These are phyloP conservation scores for Solanum okadae DNA, from an alignment of 257 asterid genomes.

Conservation along the genomic window DNA sequence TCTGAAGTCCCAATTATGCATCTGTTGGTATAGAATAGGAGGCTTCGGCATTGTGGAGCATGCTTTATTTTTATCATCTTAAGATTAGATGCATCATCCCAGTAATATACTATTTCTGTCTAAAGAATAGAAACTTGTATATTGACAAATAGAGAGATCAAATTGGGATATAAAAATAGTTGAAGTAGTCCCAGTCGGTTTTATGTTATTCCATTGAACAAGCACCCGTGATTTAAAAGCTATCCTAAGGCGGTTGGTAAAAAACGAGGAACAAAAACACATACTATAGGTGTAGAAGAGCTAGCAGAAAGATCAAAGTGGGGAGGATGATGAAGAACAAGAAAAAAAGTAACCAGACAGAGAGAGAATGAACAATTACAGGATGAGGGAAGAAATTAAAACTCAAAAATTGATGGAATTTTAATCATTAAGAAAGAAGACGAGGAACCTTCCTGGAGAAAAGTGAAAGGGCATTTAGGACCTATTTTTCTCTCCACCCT, in stretches of 20 bases:
- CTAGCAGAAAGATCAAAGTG: background rate
- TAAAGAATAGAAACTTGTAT: background rate
- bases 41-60: background rate
- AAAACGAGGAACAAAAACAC: background rate
- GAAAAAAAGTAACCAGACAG: background rate
- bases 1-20: background rate
- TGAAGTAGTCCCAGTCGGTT: background rate
- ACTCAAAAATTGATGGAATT: background rate
- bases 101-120: background rate
- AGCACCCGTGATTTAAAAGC: background rate
- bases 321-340: background rate
- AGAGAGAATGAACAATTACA: background rate
- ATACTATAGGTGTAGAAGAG: background rate
- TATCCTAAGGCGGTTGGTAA: background rate
- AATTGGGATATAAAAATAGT: background rate
- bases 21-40: background rate
- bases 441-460: background rate
- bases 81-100: background rate
- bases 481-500: background rate
- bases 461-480: background rate
- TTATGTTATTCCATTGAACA: background rate
- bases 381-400: background rate
- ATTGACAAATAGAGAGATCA: background rate
- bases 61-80: background rate
- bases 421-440: background rate